These are phyloP conservation scores for Ceratocystis diversiconidia DNA, from an alignment of 2,329 filamentous ascomycete species.

Conservation along the genomic window DNA sequence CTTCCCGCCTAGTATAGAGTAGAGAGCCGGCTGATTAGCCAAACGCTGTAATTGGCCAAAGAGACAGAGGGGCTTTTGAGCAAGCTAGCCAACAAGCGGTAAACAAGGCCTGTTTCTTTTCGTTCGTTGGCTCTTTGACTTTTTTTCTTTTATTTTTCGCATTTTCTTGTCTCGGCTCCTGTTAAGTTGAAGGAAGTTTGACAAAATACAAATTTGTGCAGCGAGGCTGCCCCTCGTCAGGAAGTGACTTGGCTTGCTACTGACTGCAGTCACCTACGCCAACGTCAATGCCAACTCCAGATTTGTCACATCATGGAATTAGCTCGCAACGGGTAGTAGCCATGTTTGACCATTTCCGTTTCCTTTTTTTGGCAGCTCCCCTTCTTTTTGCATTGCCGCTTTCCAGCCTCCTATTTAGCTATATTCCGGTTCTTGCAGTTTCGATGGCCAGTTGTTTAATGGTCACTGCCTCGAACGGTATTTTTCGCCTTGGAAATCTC, in stretches of 20 bases:
- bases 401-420: background rate
- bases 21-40: background rate
- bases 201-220: background rate
- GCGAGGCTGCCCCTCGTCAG: too few relatives aligned
- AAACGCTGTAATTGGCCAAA: background rate
- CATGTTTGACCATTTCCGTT: background rate
- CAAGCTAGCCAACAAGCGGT: background rate
- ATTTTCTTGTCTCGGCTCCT: background rate
- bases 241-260: too few relatives aligned
- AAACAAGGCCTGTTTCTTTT: background rate
- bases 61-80: background rate
- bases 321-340: background rate
- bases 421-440: background rate
- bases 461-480: background rate
- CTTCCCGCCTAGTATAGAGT: background rate
- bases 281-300: slow-evolving; percentile 1
- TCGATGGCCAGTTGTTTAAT: background rate
- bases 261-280: background rate
- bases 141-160: background rate
- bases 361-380: background rate
- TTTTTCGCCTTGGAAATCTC: background rate
- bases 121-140: too few relatives aligned
- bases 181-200: background rate
- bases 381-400: background rate
- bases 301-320: background rate